phyloP scores from a whole-genome alignment of 2,329 filamentous ascomycete species.

The Nannizzia gypsea region DNA sequence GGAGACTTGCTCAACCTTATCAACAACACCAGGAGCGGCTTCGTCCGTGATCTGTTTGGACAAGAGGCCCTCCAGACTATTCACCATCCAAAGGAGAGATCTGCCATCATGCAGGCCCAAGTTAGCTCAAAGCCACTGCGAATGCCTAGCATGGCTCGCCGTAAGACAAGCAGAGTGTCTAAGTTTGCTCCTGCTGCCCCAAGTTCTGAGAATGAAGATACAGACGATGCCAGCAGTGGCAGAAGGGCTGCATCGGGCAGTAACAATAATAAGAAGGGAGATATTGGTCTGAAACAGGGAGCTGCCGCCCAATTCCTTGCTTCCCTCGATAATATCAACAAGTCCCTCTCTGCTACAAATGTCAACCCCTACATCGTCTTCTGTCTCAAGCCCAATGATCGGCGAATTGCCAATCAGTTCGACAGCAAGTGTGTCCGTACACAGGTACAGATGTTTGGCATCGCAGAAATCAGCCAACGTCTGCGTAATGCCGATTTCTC shows the following conservation, averaged over 20 bases:
- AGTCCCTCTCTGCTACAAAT: constrained; percentile 67
- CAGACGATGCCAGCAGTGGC: constrained; percentile 13
- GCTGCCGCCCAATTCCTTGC: constrained; percentile 86
- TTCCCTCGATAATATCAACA: constrained; percentile 79
- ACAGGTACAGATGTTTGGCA: constrained; percentile 89
- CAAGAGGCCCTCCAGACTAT: constrained; percentile 88
- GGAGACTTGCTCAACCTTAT: constrained; percentile 93
- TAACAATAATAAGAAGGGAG: constrained; percentile 22
- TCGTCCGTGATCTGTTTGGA: constrained; percentile 83
- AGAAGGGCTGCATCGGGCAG: constrained; percentile 12
- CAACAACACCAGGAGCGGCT: constrained; percentile 74
- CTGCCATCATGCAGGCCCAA: constrained; percentile 86
- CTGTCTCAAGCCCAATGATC: constrained; percentile 92
- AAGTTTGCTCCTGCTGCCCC: constrained; percentile 33
- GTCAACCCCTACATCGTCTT: constrained; percentile 95
- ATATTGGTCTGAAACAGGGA: constrained; percentile 51
- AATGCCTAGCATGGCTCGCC: constrained; percentile 80
- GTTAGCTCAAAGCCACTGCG: constrained; percentile 91
- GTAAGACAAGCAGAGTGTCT: constrained; percentile 50
- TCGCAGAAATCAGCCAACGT: constrained; percentile 91
- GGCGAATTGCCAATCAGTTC: constrained; percentile 94
- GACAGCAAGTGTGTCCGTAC: constrained; percentile 96
- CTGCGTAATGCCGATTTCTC: constrained; percentile 90
- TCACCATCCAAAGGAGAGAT: constrained; percentile 81
- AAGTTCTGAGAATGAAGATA: constrained; percentile 15